These are phyloP conservation scores for Pouteria glomerata DNA, from an alignment of 148 eudicot species.

Conservation along the genomic window DNA sequence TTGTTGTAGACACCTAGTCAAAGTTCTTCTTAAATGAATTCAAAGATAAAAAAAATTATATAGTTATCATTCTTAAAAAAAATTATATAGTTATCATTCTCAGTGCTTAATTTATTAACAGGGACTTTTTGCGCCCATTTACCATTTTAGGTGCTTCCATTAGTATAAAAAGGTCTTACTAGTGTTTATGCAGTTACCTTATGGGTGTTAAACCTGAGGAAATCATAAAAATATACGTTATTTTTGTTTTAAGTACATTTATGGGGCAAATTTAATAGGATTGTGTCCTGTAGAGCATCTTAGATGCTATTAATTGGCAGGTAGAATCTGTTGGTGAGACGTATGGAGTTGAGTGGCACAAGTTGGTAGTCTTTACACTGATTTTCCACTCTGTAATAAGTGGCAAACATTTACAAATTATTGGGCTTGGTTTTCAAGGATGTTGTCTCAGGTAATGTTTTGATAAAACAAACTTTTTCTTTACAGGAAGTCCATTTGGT, in stretches of 20 bases:
- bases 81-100: background rate
- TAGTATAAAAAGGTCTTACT: background rate
- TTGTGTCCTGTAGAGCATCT: background rate
- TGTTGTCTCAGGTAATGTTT: constrained; percentile 19
- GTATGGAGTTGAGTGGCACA: background rate
- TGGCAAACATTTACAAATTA: background rate
- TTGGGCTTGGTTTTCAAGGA: constrained; percentile 18
- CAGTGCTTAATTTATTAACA: background rate
- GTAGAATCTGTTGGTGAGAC: background rate
- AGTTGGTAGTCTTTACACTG: background rate
- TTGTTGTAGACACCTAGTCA: too few species aligned
- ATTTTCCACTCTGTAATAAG: background rate
- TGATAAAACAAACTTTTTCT: constrained; percentile 44
- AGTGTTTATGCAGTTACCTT: background rate
- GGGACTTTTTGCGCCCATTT: background rate
- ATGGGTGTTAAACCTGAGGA: background rate
- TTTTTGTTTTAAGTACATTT: too few species aligned
- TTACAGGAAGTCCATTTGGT: constrained; percentile 87
- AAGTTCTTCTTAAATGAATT: background rate
- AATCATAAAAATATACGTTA: too few species aligned
- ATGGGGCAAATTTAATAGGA: background rate
- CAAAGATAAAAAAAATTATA: background rate
- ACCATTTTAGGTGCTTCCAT: background rate
- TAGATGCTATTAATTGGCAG: background rate
- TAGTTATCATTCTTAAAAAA: too few species aligned